Evolutionary conservation across 768 basidiomycete species (phyloP), one percentile per base, ranked within the genome.

Genomic region (Trametes maxima): DNA sequence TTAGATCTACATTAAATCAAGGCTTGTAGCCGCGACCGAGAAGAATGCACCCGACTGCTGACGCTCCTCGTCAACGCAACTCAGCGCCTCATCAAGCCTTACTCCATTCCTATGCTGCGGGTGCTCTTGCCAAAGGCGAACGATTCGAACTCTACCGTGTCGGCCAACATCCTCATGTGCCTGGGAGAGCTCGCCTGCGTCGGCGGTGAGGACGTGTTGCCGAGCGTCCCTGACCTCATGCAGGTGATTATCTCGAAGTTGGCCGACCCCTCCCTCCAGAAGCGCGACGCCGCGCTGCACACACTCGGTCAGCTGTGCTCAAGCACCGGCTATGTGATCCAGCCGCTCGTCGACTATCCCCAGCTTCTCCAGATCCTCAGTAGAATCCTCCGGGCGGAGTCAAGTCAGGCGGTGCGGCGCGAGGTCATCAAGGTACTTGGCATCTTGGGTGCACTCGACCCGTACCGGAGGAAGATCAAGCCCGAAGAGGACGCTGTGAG

Each of bases 351-450:
- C 42, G 94, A 98, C 57, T 85, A 98, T 74, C 95, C 96, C 8
- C 88, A 95, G 65, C 81, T 99, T 2, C 77, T 98, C n/a, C 88
- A 86, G 21, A 80, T 95, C 21, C 78, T 98, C 22, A 90, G 91
- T 61, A 82, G 90, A 62, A 90, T 98, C 68, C 74, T 98, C 61
- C 84, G 89, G 71, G 89, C 91, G 24, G 97, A 99, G 68, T 80
- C 81, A 6, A 86, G 79, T 12, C 82, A 81, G 67, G 75, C 79
- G 13, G 88, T 94, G 12, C 80, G 92, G 46, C 81, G 96, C 33
- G 96, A 98, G 66, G 89, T 96, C 16, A 89, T 98, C 56, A 92
- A 95, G 71, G 95, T 97, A 3, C 82, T 99, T 61, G 97, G 97
- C 63, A 94, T 98, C 52, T 82, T 99, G 17, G 97, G 97, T 49